These are phyloP conservation scores for Thelephora aurantiotincta DNA, from an alignment of 768 basidiomycete genomes.

Conservation along the genomic window DNA sequence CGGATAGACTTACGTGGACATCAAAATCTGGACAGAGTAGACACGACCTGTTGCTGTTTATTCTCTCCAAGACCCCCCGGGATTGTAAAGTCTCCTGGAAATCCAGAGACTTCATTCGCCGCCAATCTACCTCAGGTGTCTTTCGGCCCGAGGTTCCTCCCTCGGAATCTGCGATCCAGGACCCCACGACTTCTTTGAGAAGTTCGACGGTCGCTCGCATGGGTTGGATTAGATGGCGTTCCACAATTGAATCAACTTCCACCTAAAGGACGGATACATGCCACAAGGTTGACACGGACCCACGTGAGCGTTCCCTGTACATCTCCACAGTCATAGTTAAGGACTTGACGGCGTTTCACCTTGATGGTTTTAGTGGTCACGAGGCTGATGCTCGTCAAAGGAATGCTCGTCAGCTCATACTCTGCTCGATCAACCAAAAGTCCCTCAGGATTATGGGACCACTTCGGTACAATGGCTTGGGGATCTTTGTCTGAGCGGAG, in stretches of 20 bases:
- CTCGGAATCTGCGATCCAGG: slow-evolving; percentile 29
- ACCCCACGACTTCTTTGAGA: slow-evolving; percentile 35
- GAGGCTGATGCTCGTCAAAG: slow-evolving; percentile 60
- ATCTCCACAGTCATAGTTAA: background rate
- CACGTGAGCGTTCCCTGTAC: too few species aligned
- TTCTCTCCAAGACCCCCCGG: slow-evolving; percentile 34
- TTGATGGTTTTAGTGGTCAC: slow-evolving; percentile 62
- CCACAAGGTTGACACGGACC: background rate
- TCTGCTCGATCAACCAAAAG: slow-evolving; percentile 34
- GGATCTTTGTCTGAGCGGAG: slow-evolving; percentile 36
- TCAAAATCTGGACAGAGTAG: slow-evolving; percentile 51
- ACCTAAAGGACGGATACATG: slow-evolving; percentile 30
- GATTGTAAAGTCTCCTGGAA: slow-evolving; percentile 73
- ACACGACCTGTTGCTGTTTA: slow-evolving; percentile 33
- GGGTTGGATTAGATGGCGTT: slow-evolving; percentile 43
- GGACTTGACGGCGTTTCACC: slow-evolving; percentile 22
- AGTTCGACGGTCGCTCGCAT: slow-evolving; percentile 42
- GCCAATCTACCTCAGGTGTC: slow-evolving; percentile 78
- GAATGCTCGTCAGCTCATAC: slow-evolving; percentile 55
- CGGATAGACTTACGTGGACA: slow-evolving; percentile 46
- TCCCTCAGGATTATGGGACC: slow-evolving; percentile 49
- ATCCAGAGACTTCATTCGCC: slow-evolving; percentile 67
- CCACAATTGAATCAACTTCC: slow-evolving; percentile 55
- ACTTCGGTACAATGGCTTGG: slow-evolving; percentile 52
- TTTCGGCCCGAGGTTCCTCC: slow-evolving; percentile 10